A percentile compares a stretch with the other conserved stretches of the same genome.
These are phyloP conservation scores for Sporothrix sp. DNA, from an alignment of 2,329 filamentous ascomycete genomes.

Conservation along the genomic window DNA sequence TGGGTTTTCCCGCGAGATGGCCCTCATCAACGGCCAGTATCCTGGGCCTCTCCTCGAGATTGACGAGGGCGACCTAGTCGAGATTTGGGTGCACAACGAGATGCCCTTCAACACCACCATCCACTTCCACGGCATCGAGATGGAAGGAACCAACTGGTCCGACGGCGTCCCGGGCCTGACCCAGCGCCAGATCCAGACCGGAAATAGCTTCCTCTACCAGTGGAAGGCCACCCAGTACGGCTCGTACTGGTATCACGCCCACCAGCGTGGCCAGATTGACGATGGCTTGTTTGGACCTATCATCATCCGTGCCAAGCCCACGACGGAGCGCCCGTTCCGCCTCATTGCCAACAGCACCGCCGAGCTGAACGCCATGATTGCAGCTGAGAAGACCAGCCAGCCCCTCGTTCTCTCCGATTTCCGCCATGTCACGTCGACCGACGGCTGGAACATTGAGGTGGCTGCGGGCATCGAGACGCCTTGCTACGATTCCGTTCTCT, in stretches of 20 bases:
- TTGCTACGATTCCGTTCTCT: conserved; percentile 51
- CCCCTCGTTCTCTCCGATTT: conserved; percentile 48
- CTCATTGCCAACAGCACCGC: conserved; percentile 34
- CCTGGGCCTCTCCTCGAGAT: conserved; percentile 51
- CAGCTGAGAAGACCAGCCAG: conserved; percentile 37
- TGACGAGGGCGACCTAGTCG: conserved; percentile 39
- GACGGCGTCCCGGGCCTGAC: conserved; percentile 50
- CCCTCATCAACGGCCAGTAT: conserved; percentile 49
- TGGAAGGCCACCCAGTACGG: conserved; percentile 49
- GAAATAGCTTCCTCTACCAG: conserved; percentile 39
- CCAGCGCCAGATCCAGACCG: conserved; percentile 42
- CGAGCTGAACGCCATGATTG: conserved; percentile 34
- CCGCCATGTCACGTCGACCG: conserved; percentile 40
- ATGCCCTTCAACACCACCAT: conserved; percentile 38
- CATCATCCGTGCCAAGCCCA: conserved; percentile 32
- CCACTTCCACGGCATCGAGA: conserved; percentile 44
- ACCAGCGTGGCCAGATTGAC: conserved; percentile 44
- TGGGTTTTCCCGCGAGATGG: conserved; percentile 35
- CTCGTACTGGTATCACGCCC: conserved; percentile 53
- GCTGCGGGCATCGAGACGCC: conserved; percentile 38
- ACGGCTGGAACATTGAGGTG: conserved; percentile 27
- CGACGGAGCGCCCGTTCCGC: conserved; percentile 36
- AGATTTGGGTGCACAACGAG: conserved; percentile 36
- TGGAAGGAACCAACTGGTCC: conserved; percentile 46
- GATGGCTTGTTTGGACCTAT: conserved; percentile 52